Evolutionary conservation across 371 early-diverging fungal genomes (phyloP), one percentile per base, ranked within the genome.

Genomic region (Batkoa obscura): DNA sequence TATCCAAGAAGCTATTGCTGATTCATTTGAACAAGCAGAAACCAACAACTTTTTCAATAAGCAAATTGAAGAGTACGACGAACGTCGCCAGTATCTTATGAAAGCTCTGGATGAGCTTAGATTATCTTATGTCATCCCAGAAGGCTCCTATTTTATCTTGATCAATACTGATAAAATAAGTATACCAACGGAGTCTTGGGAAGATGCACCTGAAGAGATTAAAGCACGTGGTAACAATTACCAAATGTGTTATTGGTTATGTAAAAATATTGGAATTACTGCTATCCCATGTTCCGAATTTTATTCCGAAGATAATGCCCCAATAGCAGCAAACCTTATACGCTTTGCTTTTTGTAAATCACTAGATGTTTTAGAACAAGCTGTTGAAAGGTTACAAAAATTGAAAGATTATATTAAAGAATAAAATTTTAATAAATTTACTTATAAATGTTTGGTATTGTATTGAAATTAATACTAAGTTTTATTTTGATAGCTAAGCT

Each of bases 291-390:
- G 90, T 1, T 78, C 84, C 35, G 87, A 89, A 65, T 95, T 95
- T 60, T 93, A 92, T 64, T 78, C 75, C 38, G 71, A 71, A 50
- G 78, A 75, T 4, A 79, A 88, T 60, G 76, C 74, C 62, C 62
- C 66, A 6, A 60, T 88, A 43, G 90, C 88, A 2, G 76, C 79
- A 37, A 64, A 87, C 58, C 83, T 78, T 62, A 84, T 85, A 13
- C 75, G 96, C 39, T 90, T 95, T 63, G 89, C 90, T 35, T 95
- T 90, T 65, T 93, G 94, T 72, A 95, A 95, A 68, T 84, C 85
- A 1, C 81, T 83, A 52, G 86, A 89, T 48, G 82, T 81, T 8
- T 63, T 95, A 31, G 76, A 86, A 3, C 76, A 76, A 31, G 93
- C 90, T 38, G 80, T 70, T 1, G 76, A 75, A 56, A 69, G 83